Conservation (phyloP, 169 alveolate genomes). For the Plasmodium yoelii region DNA sequence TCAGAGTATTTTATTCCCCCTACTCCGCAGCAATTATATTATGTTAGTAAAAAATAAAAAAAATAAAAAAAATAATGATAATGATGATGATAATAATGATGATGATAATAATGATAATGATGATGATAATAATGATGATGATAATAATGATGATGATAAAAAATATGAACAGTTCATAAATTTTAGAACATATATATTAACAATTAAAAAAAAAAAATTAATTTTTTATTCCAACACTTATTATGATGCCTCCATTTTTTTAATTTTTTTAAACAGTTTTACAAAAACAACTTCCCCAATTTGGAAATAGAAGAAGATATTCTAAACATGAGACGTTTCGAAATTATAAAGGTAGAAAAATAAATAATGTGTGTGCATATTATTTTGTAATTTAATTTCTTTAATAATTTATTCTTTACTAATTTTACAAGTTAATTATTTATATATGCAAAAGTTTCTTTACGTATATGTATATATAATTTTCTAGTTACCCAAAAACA, state of each 20-base stretch:
- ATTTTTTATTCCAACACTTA: background rate
- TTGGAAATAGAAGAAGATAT: slow-evolving; percentile 33
- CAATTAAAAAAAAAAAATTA: background rate
- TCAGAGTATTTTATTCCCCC: slow-evolving; percentile 33
- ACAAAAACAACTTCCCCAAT: slow-evolving; percentile 44
- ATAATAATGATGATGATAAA: too few relatives aligned
- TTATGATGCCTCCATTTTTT: background rate
- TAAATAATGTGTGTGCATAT: background rate
- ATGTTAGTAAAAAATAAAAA: slow-evolving; percentile 16
- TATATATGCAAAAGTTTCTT: background rate
- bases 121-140: too few relatives aligned
- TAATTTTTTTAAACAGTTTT: slow-evolving; percentile 16
- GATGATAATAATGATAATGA: too few relatives aligned
- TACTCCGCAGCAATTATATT: slow-evolving; percentile 21
- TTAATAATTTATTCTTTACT: background rate
- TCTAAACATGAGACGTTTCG: slow-evolving; percentile 34
- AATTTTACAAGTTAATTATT: background rate
- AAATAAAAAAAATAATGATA: too few relatives aligned
- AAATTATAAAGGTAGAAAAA: slow-evolving; percentile 47
- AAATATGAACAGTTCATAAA: slow-evolving; percentile 7
- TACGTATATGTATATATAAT: background rate
- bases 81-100: too few relatives aligned
- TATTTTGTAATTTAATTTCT: background rate
- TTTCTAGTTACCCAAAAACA: slow-evolving; percentile 53
- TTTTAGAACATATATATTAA: background rate